Conservation (phyloP, 2,329 filamentous ascomycete genomes). For the Cadophora sp. region DNA sequence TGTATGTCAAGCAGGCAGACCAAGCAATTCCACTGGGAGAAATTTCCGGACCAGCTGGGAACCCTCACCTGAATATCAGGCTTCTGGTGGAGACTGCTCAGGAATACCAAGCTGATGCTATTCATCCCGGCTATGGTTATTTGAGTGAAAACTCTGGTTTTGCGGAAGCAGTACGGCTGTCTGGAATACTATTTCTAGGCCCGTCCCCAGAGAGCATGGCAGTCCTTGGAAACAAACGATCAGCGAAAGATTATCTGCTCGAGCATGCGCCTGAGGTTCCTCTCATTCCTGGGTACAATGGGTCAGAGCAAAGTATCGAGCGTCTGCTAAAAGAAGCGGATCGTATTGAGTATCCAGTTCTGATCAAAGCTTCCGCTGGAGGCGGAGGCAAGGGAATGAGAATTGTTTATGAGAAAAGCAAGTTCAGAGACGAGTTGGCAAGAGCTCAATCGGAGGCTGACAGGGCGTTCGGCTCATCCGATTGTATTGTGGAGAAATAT, state of each 20-base stretch:
- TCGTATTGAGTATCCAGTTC: slow-evolving; percentile 40
- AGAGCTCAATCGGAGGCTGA: slow-evolving; percentile 61
- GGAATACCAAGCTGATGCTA: slow-evolving; percentile 51
- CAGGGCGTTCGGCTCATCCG: slow-evolving; percentile 54
- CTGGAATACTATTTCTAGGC: slow-evolving; percentile 65
- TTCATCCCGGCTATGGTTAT: slow-evolving; percentile 73
- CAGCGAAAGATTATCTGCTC: slow-evolving; percentile 68
- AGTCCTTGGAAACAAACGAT: slow-evolving; percentile 50
- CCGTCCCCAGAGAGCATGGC: slow-evolving; percentile 48
- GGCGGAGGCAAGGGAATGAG: slow-evolving; percentile 70
- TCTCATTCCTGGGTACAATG: slow-evolving; percentile 63
- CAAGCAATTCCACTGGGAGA: slow-evolving; percentile 24
- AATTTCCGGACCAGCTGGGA: background rate
- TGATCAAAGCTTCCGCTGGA: slow-evolving; percentile 64
- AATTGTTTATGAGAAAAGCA: slow-evolving; percentile 54
- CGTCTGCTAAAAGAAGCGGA: slow-evolving; percentile 64
- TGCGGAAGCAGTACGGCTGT: slow-evolving; percentile 56
- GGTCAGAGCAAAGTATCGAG: background rate
- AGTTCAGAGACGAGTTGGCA: slow-evolving; percentile 58
- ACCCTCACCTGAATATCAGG: slow-evolving; percentile 2
- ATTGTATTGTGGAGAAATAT: slow-evolving; percentile 51
- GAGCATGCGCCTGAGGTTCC: slow-evolving; percentile 61
- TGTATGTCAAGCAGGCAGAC: slow-evolving; percentile 22
- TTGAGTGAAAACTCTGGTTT: slow-evolving; percentile 69
- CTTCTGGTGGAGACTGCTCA: slow-evolving; percentile 24